Base-by-base conservation (phyloP, 306 rosid species). In the Dalbergia cultrata region DNA sequence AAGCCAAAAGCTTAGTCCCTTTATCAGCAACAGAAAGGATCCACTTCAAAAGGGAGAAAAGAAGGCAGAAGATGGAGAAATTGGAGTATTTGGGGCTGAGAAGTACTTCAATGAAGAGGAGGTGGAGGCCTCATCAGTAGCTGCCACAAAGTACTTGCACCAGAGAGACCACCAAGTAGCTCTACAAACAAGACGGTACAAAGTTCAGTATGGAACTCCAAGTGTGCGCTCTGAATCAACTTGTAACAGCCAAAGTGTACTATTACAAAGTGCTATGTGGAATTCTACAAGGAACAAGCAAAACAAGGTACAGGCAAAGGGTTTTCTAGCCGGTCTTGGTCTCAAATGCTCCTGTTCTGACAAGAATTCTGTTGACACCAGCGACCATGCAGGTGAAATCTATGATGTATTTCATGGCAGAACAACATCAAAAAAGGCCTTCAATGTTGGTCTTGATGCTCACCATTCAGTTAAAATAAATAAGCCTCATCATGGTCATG, bases 41-140 rank as follows among this genome's bases (percentile, higher is more conserved):
- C 56, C 54, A 21, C 61, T 31, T 14, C 80, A 75, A 5, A 19
- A 35, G 76, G 81, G 70, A 49, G 70, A 72, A 39, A 86, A 80
- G 35, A 86, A 85, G 78, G 91, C 86, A 69, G 86, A 89, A 1
- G 90, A 75, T 56, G 97, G 84, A 71, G 93, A 95, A 80, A 95
- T 95, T 31, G 99, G 97, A 81, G 96, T 95, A 0, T 95, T 95
- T 67, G 88, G 90, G 19, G 99, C 99, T 49, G 98, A 91, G 58
- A 95, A 91, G 67, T 95, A 95, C 92, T 95, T 95, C 94, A 89
- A 86, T 69, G 97, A 83, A 50, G 85, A 45, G 47, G 85, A 85
- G 35, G 86, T 88, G 21, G 89, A 86, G 7, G 45, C 79, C 19
- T 83, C 90, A 37, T 13, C 17, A 83, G 78, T 57, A 49, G 54